Evolutionary conservation across 129 eudicot species (phyloP).

Genomic region (Flaveria linearis): DNA sequence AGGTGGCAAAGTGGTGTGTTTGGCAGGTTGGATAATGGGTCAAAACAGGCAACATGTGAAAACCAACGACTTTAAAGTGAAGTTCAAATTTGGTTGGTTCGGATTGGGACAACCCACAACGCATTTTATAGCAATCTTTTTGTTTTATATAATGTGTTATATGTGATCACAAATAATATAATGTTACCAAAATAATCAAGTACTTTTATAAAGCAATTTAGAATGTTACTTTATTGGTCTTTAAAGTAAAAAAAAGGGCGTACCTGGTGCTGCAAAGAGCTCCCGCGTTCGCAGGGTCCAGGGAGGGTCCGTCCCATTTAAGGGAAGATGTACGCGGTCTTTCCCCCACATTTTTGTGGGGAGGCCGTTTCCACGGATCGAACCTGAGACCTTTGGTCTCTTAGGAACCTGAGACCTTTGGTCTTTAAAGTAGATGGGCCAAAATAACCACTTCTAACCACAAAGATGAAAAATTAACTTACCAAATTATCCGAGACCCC

Average conservation of each 20-base stretch:
- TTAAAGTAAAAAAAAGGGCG: too few relatives aligned
- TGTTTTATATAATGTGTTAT: not conserved
- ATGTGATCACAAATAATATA: not conserved
- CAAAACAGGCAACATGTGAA: not conserved
- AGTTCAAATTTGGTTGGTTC: not conserved
- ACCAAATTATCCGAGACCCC: conserved; percentile 67
- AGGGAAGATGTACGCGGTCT: too few relatives aligned
- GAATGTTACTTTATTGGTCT: not conserved
- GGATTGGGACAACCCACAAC: not conserved
- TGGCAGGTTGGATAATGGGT: not conserved
- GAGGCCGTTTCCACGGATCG: too few relatives aligned
- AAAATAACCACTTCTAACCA: not conserved
- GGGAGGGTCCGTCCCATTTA: too few relatives aligned
- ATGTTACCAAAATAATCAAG: not conserved
- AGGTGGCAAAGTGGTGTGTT: not conserved
- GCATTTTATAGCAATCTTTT: not conserved
- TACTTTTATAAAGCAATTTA: not conserved
- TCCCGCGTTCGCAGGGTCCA: too few relatives aligned
- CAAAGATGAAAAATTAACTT: conserved; percentile 32
- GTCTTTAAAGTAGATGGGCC: not conserved
- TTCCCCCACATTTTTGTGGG: too few relatives aligned
- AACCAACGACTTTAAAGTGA: not conserved
- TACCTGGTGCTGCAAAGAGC: too few relatives aligned
- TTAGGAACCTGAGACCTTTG: too few relatives aligned
- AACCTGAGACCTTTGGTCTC: too few relatives aligned